Base-by-base conservation (phyloP, 441 rosid genomes). In the Erodium trifolium region DNA sequence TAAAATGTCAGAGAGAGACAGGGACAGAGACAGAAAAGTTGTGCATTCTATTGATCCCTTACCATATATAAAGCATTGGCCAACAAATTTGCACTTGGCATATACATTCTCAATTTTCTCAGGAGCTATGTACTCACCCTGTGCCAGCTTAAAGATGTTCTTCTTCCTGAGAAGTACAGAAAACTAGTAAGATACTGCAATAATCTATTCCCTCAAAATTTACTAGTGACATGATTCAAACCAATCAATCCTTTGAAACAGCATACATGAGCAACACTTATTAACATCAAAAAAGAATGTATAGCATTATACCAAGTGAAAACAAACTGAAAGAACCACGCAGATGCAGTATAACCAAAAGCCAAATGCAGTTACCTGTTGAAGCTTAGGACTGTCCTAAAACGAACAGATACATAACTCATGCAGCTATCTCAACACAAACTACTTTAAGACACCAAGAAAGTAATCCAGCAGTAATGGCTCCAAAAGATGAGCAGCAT, bases 91-190 rank as follows among this genome's bases (percentile, higher is more conserved):
- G 96, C 98, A 90, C 75, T 92, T 95, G 18, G 96, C 89, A 76
- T 90, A 90, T 27, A 90, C 93, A 80, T 95, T 95, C 89, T 95
- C 98, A 9, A 95, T 88, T 82, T 92, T 95, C 85, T 95, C 99
- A 0, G 99, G 98, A 72, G 99, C 99, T 73, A 95, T 89, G 78
- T 92, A 95, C 83, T 95, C 99, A 67, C 99, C 99, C 23, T 95
- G 99, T 10, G 99, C 96, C 80, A 95, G 76, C 81, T 95, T 95
- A 82, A 95, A 95, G 77, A 95, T 95, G 82, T 95, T 95, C 88
- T 95, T 95, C 87, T 95, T 95, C 86, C 99, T 95, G 82, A 51
- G 0, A 62, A 8, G 6, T 23, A 62, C 27, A 62, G 34, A 62
- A 13, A 62, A 62, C 29, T 11, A 62, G 13, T 62, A 62, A 23